These are phyloP conservation scores for Niveomyces coronatus DNA, from an alignment of 2,329 filamentous ascomycete genomes.

Conservation along the genomic window DNA sequence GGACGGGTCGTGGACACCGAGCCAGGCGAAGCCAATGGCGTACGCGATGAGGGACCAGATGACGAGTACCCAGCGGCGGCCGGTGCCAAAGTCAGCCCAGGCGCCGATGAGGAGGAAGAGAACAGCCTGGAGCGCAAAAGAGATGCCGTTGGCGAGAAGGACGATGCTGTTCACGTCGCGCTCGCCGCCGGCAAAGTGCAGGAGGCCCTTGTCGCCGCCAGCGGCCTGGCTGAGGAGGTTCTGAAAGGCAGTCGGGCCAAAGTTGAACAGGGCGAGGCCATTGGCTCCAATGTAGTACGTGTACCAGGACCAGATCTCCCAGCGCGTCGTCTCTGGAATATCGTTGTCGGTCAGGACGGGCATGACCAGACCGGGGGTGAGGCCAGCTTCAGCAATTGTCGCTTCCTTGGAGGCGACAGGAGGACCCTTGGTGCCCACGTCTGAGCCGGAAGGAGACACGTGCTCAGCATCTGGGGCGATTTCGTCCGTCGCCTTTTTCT, in stretches of 20 bases:
- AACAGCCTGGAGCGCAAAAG: constrained; percentile 55
- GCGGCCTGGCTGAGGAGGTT: constrained; percentile 53
- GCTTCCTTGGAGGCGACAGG: background rate
- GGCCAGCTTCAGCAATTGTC: background rate
- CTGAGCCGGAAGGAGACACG: background rate
- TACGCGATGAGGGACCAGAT: constrained; percentile 50
- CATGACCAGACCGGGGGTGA: constrained; percentile 5
- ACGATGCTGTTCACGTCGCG: constrained; percentile 57
- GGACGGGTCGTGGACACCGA: constrained; percentile 49
- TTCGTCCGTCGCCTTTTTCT: background rate
- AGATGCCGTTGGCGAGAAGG: constrained; percentile 54
- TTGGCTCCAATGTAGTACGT: constrained; percentile 58
- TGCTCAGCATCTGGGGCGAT: background rate
- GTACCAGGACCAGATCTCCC: constrained; percentile 15
- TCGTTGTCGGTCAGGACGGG: constrained; percentile 7
- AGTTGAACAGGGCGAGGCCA: constrained; percentile 52
- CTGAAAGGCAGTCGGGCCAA: constrained; percentile 54
- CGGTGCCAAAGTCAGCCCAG: constrained; percentile 54
- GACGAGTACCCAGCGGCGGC: constrained; percentile 52
- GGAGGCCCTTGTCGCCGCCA: constrained; percentile 36
- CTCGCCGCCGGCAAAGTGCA: constrained; percentile 44
- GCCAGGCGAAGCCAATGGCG: constrained; percentile 55
- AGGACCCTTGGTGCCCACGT: constrained; percentile 1
- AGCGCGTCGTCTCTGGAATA: constrained; percentile 5
- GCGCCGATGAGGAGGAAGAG: constrained; percentile 42